Evolutionary conservation across 768 basidiomycete species (phyloP).

Genomic region (Agaricus subrufescens): DNA sequence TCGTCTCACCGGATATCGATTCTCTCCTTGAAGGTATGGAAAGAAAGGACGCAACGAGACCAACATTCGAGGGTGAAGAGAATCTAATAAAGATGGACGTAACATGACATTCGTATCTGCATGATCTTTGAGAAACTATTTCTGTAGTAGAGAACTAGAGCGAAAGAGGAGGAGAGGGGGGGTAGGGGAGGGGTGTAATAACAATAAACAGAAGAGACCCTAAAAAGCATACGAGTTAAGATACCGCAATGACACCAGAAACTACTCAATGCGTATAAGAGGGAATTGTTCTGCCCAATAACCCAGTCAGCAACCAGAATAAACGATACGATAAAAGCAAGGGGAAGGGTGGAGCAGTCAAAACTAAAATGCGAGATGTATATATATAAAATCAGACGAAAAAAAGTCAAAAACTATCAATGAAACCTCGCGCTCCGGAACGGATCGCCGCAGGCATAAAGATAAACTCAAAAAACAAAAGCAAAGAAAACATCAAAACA

Average conservation of each 20-base stretch:
- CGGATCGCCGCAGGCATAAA: neutral
- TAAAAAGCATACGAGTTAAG: too few relatives aligned
- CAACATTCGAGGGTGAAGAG: slow-evolving; percentile 34
- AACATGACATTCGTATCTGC: neutral
- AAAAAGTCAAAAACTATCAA: neutral
- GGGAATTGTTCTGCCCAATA: neutral
- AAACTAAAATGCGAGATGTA: neutral
- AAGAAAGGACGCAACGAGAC: slow-evolving; percentile 33
- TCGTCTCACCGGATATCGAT: slow-evolving; percentile 82
- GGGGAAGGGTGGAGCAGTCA: too few relatives aligned
- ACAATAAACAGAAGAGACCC: too few relatives aligned
- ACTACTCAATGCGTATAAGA: neutral
- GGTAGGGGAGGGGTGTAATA: too few relatives aligned
- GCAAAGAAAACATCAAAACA: neutral
- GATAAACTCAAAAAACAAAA: too few relatives aligned
- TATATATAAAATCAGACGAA: neutral
- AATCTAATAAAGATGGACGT: slow-evolving; percentile 53
- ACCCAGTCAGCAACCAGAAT: neutral
- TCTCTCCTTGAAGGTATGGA: slow-evolving; percentile 66
- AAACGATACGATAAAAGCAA: neutral
- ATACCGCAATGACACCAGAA: neutral
- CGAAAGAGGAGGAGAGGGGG: neutral
- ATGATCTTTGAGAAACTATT: neutral
- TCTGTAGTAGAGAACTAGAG: neutral
- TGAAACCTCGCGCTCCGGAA: neutral